Evolutionary conservation across 1,139 yeast genomes (phyloP), one percentile per base, ranked within the genome.

Genomic region (Candida frijolesensis): DNA sequence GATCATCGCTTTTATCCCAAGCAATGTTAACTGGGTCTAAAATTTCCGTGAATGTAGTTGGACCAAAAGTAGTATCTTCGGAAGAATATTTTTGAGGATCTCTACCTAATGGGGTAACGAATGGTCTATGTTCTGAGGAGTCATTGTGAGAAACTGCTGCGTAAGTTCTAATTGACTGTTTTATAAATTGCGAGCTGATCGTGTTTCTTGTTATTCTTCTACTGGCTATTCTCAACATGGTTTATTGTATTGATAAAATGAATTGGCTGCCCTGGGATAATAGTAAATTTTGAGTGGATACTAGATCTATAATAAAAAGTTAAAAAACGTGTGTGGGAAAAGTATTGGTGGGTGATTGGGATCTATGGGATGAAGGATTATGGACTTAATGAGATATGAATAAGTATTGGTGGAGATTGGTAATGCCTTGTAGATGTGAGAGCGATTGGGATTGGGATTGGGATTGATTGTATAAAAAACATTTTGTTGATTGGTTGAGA

Each of bases 21-120:
- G 71, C 66, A 79, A 76, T 75, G 58, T 76, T 79, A 37, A 74
- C 73, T 56, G 74, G 79, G 58, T 76, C 80, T 68, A 76, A 65
- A 11, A 71, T 74, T 58, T 76, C 80, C 35, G 78, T 64, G 58
- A 76, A 76, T 12, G 60, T 74, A 68, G 55, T 67, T 66, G 48
- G 67, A 66, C 42, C 70, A 74, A 44, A 60, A 56, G n/a, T 76
- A 61, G 56, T 66, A 67, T 55, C 68, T 65, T 58, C 68, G 22
- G 43, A 33, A 3, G 49, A 47, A 39, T 45, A 47, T 16, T 35
- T 48, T 39, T 48, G 47, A n/a, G 45, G 49, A 11, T 33, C 44
- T 46, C 52, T 46, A 15, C 55, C 54, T 18, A 53, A 44, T n/a
- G 55, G 52, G n/a, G 51, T 53, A 4, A 45, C 32, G 19, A 46